These are phyloP conservation scores for Platanus orientalis DNA, from an alignment of 164 flowering plant species.

Conservation along the genomic window DNA sequence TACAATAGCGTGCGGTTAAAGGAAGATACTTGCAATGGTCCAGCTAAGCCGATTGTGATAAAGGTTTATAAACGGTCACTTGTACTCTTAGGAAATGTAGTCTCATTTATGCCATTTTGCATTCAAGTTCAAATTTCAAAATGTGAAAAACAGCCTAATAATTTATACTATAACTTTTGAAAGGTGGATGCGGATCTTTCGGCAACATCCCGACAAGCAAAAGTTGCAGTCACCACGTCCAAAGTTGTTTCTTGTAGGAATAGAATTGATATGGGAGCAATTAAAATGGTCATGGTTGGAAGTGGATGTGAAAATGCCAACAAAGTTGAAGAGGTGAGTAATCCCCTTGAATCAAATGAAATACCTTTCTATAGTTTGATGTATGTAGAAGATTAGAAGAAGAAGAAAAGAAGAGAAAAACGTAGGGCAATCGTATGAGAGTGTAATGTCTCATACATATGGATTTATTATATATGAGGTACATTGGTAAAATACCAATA, in stretches of 20 bases:
- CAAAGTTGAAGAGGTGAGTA: slow-evolving; percentile 62
- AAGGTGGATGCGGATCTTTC: slow-evolving; percentile 86
- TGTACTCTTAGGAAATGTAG: neutral
- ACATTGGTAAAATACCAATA: too few species aligned
- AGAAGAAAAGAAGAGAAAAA: too few species aligned
- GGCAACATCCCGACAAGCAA: slow-evolving; percentile 42
- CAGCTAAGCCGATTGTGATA: slow-evolving; percentile 62
- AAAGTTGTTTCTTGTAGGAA: slow-evolving; percentile 20
- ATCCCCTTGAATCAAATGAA: slow-evolving; percentile 1
- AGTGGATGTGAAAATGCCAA: slow-evolving; percentile 54
- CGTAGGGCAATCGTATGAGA: too few species aligned
- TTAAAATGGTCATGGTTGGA: slow-evolving; percentile 68
- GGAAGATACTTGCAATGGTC: slow-evolving; percentile 72
- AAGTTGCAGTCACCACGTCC: slow-evolving; percentile 37
- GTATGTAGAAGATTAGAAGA: too few species aligned
- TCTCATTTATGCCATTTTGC: slow-evolving; percentile 1
- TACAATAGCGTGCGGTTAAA: slow-evolving; percentile 78
- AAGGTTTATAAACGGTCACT: slow-evolving; percentile 43
- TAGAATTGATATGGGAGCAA: slow-evolving; percentile 30
- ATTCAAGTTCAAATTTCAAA: neutral
- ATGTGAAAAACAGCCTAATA: slow-evolving; percentile 24
- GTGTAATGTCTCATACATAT: too few species aligned
- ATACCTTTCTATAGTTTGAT: too few species aligned
- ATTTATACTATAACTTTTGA: slow-evolving; percentile 24
- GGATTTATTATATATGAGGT: too few species aligned